A percentile compares a stretch with the other conserved stretches of the same genome.
Conservation (phyloP, 2,329 filamentous ascomycete species). For the Chaetomium sp. region DNA sequence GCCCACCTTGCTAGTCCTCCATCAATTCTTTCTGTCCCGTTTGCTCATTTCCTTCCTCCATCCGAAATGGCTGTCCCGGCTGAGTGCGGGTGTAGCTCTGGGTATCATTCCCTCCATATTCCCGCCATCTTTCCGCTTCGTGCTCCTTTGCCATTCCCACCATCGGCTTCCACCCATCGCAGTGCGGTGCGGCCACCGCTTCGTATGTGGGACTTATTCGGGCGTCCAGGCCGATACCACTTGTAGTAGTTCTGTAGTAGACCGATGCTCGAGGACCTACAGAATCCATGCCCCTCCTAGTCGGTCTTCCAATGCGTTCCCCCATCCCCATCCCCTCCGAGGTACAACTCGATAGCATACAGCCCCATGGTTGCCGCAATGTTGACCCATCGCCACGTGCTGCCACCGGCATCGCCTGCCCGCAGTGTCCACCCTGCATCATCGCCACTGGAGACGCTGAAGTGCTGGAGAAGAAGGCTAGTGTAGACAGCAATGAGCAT, state of each 20-base stretch:
- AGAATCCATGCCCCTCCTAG: constrained; percentile 50
- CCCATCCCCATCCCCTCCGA: constrained; percentile 79
- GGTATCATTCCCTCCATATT: constrained; percentile 21
- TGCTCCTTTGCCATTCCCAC: background rate
- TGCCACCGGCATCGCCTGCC: constrained; percentile 79
- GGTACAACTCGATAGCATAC: constrained; percentile 86
- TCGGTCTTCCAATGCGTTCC: constrained; percentile 91
- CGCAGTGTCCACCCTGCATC: constrained; percentile 78
- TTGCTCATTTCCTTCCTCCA: background rate
- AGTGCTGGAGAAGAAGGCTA: constrained; percentile 92
- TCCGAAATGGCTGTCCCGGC: constrained; percentile 5
- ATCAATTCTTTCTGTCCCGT: background rate
- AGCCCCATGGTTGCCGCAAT: constrained; percentile 84
- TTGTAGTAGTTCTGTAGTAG: background rate
- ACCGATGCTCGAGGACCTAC: background rate
- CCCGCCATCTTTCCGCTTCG: background rate
- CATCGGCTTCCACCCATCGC: background rate
- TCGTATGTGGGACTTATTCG: background rate
- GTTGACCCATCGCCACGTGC: constrained; percentile 93
- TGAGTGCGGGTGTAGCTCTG: constrained; percentile 12
- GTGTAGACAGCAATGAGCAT: constrained; percentile 97
- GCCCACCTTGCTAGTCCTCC: background rate
- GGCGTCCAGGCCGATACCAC: background rate
- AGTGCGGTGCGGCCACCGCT: background rate
- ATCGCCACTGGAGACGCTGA: constrained; percentile 70